These are phyloP conservation scores for Beauveria australis DNA, from an alignment of 2,329 filamentous ascomycete species.

Conservation along the genomic window DNA sequence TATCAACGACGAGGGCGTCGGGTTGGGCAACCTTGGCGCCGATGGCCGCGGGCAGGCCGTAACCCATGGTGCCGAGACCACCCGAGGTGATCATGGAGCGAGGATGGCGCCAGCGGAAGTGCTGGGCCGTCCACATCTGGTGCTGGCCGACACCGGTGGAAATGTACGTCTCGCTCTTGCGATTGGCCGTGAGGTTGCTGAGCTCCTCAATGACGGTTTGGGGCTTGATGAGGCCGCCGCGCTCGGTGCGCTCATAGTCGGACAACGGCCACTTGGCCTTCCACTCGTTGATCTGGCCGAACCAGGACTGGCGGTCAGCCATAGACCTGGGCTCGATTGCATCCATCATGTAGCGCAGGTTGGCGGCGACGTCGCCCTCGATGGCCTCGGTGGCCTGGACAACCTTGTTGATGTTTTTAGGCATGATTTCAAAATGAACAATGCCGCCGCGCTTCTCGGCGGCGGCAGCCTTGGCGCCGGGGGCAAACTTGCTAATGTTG, in stretches of 20 bases:
- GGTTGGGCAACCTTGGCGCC: slow-evolving; percentile 78
- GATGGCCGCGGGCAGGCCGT: slow-evolving; percentile 86
- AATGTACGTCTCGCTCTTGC: slow-evolving; percentile 80
- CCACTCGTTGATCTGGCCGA: slow-evolving; percentile 81
- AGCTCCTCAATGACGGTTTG: slow-evolving; percentile 88
- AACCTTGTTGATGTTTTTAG: slow-evolving; percentile 99
- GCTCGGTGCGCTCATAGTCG: slow-evolving; percentile 70
- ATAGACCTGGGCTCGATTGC: slow-evolving; percentile 54
- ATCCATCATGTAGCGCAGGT: slow-evolving; percentile 68
- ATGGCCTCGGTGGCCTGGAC: slow-evolving; percentile 93
- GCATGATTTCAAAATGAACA: slow-evolving; percentile 96
- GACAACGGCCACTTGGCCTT: slow-evolving; percentile 82
- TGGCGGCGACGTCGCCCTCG: slow-evolving; percentile 81
- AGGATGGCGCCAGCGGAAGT: slow-evolving; percentile 89
- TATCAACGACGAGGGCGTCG: slow-evolving; percentile 83
- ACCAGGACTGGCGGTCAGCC: slow-evolving; percentile 72
- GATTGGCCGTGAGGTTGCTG: slow-evolving; percentile 70
- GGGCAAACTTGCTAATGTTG: slow-evolving; percentile 78
- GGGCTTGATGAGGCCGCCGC: slow-evolving; percentile 80
- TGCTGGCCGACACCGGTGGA: slow-evolving; percentile 93
- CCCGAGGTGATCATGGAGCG: slow-evolving; percentile 94
- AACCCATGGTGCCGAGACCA: slow-evolving; percentile 83
- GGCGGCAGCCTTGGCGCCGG: slow-evolving; percentile 76
- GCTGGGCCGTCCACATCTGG: slow-evolving; percentile 98
- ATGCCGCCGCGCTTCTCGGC: slow-evolving; percentile 84